These are phyloP conservation scores for Hypholoma fasciculare DNA, from an alignment of 768 basidiomycete genomes.

Conservation along the genomic window DNA sequence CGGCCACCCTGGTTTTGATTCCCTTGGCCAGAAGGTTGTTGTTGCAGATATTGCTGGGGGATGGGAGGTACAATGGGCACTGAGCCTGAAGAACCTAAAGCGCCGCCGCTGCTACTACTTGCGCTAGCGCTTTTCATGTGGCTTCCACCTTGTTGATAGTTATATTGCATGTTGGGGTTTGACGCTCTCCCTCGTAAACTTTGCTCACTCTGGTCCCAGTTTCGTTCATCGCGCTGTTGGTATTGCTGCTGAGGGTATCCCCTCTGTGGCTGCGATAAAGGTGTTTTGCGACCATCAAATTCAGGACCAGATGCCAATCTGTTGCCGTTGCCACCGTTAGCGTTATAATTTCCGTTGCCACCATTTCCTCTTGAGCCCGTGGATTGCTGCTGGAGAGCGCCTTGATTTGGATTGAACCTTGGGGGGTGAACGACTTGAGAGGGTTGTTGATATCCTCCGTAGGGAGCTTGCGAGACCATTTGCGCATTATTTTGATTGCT, in stretches of 20 bases:
- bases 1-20: slow-evolving; percentile 21
- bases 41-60: slow-evolving; percentile 72
- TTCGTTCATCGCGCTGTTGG: slow-evolving; percentile 24
- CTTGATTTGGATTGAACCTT: slow-evolving; percentile 59
- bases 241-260: slow-evolving; percentile 41
- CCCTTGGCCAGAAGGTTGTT: slow-evolving; percentile 40
- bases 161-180: slow-evolving; percentile 69
- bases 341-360: slow-evolving; percentile 36
- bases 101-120: slow-evolving; percentile 28
- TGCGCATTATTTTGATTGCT: slow-evolving; percentile 28
- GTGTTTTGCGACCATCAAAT: slow-evolving; percentile 66
- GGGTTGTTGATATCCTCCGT: slow-evolving; percentile 34
- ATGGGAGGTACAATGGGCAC: slow-evolving; percentile 73
- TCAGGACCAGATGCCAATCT: slow-evolving; percentile 63
- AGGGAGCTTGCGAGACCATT: slow-evolving; percentile 9
- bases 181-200: slow-evolving; percentile 56
- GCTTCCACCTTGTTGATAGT: slow-evolving; percentile 49
- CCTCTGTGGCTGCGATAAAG: slow-evolving; percentile 42
- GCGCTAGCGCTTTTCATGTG: slow-evolving; percentile 33
- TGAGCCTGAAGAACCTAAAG: slow-evolving; percentile 24
- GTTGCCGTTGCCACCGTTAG: slow-evolving; percentile 33
- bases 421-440: slow-evolving; percentile 67
- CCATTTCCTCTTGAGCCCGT: slow-evolving; percentile 34
- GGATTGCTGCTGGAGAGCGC: slow-evolving; percentile 42
- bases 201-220: slow-evolving; percentile 66